Base-by-base conservation (phyloP, 495 filamentous ascomycete species). In the Neohortaea acidophila region DNA sequence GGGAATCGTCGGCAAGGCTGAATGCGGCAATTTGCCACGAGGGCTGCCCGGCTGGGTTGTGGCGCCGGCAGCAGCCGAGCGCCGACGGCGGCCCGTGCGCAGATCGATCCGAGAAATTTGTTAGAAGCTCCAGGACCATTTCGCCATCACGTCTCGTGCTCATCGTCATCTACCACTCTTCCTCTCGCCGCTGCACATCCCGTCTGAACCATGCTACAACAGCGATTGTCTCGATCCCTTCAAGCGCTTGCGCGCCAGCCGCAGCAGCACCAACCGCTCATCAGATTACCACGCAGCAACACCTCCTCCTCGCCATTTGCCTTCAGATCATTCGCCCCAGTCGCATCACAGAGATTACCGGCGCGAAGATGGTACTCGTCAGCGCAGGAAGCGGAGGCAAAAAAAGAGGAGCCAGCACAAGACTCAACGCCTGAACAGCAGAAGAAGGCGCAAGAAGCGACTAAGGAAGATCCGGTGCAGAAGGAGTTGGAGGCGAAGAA, bases 401-500 rank as follows among this genome's bases (percentile, higher is more conserved):
- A 43, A 21, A 37, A 46, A 5, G 33, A 19, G 4, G 15, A 24
- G 9, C 4, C 28, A 10, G 27, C 21, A 36, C 24, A 22, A 14
- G 23, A 45, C 24, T 17, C 41, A 20, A 38, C 31, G 13, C 12
- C 12, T 22, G 28, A 26, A 14, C 17, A 26, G 12, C 35, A 27
- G 21, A 14, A 22, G 15, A 24, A 37, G 7, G 47, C 42, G 19
- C 26, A 46, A 18, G 30, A 42, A 23, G 35, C 38, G 9, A 7
- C 42, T 12, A 35, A 41, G 21, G 29, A 33, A n/a, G 47, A 72
- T 24, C 53, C 62, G 11, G 2, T 66, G 29, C 60, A 60, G 38
- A 69, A 69, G 57, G 76, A 92, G 66, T 58, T 93, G 7, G 84
- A 93, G 58, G 68, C 73, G 33, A 91, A 86, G 67, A 75, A 81